These are phyloP conservation scores for Marchantia polymorpha DNA, from an alignment of 225 moss, liverwort and hornwort species.

Conservation along the genomic window DNA sequence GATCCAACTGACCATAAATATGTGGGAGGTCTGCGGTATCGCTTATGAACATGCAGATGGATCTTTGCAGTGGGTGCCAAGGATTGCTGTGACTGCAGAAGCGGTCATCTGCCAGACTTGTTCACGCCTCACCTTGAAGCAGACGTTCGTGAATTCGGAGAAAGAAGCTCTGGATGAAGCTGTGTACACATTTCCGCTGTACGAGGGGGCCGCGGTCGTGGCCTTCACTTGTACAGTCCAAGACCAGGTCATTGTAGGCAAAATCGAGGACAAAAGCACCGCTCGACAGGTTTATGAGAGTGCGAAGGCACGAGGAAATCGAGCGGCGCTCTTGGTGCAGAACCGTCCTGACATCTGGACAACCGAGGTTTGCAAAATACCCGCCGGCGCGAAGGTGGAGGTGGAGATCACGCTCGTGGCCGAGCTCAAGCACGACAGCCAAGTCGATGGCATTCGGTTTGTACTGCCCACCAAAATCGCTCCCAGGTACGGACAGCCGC, in stretches of 20 bases:
- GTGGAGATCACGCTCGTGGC: constrained; percentile 47
- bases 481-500: constrained; percentile 30
- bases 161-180: constrained; percentile 36
- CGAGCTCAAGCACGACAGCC: constrained; percentile 53
- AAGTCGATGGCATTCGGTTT: constrained; percentile 53
- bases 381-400: constrained; percentile 31
- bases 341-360: constrained; percentile 50
- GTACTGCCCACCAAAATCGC: constrained; percentile 52
- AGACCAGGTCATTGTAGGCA: constrained; percentile 37
- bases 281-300: constrained; percentile 39
- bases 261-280: constrained; percentile 44
- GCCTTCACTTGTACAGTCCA: constrained; percentile 49
- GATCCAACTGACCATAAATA: no score
- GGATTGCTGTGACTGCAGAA: constrained; percentile 34
- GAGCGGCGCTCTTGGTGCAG: constrained; percentile 45
- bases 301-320: constrained; percentile 45
- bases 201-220: constrained; percentile 46
- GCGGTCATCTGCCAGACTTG: constrained; percentile 41
- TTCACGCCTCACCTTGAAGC: constrained; percentile 38
- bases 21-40: no score
- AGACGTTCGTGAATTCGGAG: constrained; percentile 39
- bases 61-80: constrained; percentile 15
- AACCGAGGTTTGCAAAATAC: constrained; percentile 53
- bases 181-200: constrained; percentile 49
- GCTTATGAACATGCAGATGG: no score